Evolutionary conservation across 2,329 filamentous ascomycete genomes (phyloP), one percentile per base, ranked within the genome.

Genomic region (Lachnellula suecica): DNA sequence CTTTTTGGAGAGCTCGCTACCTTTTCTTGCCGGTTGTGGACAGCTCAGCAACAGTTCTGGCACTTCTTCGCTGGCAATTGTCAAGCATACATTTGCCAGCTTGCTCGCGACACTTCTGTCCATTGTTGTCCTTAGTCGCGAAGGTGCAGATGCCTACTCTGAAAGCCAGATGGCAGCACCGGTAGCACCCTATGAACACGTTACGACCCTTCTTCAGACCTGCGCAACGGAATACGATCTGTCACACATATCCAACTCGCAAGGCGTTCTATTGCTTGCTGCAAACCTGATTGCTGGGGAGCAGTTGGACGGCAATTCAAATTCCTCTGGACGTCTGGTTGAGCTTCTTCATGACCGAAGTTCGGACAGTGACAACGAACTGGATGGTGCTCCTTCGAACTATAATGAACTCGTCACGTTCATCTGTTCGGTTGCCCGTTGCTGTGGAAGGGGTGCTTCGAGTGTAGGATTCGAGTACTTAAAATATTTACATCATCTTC

Each of bases 401-500:
- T 63, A 61, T 34, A 35, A 49, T 24, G 55, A 59, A 34, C 42
- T 57, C 13, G 60, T 59, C 4, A 60, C 66, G 1, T 68, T 82
- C 34, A 61, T 76, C 25, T 74, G 73, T 51, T 74, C 72, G 6
- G 64, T 80, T 10, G 74, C 78, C 2, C 72, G 76, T 27, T 75
- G 70, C 57, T 79, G 76, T 57, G 71, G 74, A 15, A 74, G 74
- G 52, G 71, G 67, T 5, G 58, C 67, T 11, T 62, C 63, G 1
- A 63, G 52, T 6, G 68, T 70, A 25, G 65, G 66, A 20, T 69
- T 71, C 17, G 64, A 69, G 24, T 64, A 73, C 42, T 65, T 72
- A 15, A 68, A 75, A 49, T 65, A 77, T 24, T 60, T 66, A 6
- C 65, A 68, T 51, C 44, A 47, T 3, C 47, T 45, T 31, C 42